Conservation (phyloP, 169 alveolate genomes). For the Miamiensis avidus region DNA sequence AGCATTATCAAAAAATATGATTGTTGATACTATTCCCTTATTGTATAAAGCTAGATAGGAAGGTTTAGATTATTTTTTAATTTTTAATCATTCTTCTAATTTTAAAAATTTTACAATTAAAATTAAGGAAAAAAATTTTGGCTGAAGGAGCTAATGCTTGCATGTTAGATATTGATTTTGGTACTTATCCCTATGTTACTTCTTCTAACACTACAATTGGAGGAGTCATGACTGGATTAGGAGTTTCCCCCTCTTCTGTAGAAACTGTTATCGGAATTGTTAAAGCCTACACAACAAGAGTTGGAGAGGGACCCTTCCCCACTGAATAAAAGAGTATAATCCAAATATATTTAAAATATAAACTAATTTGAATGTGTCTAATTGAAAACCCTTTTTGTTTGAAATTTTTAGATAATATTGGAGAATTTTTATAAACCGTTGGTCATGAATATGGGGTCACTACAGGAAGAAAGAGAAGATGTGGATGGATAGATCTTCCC, state of each 20-base stretch:
- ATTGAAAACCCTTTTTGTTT: constrained; percentile 1
- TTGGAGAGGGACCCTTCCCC: constrained; percentile 97
- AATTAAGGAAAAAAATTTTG: constrained; percentile 58
- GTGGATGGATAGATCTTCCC: constrained; percentile 97
- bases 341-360: neutral
- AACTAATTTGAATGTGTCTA: neutral
- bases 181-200: constrained; percentile 92
- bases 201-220: constrained; percentile 86
- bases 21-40: constrained; percentile 77
- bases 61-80: too few relatives aligned
- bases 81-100: too few relatives aligned
- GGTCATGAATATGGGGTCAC: constrained; percentile 96
- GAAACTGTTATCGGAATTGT: constrained; percentile 88
- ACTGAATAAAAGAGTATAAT: constrained; percentile 84
- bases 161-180: constrained; percentile 87
- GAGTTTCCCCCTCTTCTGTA: constrained; percentile 83
- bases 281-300: constrained; percentile 96
- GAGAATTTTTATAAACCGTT: constrained; percentile 75
- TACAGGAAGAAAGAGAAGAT: constrained; percentile 95
- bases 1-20: constrained; percentile 69
- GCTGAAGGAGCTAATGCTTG: constrained; percentile 90
- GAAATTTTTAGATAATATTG: constrained; percentile 63
- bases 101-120: too few relatives aligned
- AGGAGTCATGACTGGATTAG: constrained; percentile 85
- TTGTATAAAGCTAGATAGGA: constrained; percentile 66